Evolutionary conservation across 2,329 filamentous ascomycete genomes (phyloP).

Genomic region (Penicillium sp.): DNA sequence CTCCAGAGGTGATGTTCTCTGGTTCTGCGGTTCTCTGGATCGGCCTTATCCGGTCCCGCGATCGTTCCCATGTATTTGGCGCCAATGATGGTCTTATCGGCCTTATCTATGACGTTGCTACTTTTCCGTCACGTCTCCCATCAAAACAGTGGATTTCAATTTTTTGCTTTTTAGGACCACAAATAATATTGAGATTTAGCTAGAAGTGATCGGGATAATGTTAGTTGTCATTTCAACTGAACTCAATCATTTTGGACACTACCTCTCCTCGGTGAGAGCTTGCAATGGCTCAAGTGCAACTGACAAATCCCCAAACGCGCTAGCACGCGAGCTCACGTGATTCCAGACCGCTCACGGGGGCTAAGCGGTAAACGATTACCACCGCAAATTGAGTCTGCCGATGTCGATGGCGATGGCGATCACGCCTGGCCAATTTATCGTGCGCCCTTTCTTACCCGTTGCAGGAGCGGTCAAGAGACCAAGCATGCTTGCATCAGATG

Average conservation of each 20-base stretch:
- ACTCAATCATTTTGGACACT: not conserved
- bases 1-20: no score
- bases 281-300: conserved; percentile 11
- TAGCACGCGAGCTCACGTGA: conserved; percentile 23
- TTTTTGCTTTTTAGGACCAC: conserved; percentile 1
- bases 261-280: not conserved
- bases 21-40: no score
- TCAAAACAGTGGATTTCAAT: conserved; percentile 2
- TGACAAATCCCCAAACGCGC: conserved; percentile 15
- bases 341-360: conserved; percentile 17
- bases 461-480: not conserved
- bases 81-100: conserved; percentile 17
- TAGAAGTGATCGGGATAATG: not conserved
- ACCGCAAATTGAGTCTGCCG: conserved; percentile 17
- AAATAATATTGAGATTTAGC: rapidly evolving
- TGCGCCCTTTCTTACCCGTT: no score
- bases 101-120: conserved; percentile 18
- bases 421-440: conserved; percentile 2
- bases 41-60: no score
- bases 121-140: conserved; percentile 21
- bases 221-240: no score
- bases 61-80: not conserved
- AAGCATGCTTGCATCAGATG: no score
- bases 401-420: conserved; percentile 19
- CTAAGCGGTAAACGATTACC: conserved; percentile 20